These are phyloP conservation scores for Cladorrhinum sp. DNA, from an alignment of 2,329 filamentous ascomycete genomes.

Conservation along the genomic window DNA sequence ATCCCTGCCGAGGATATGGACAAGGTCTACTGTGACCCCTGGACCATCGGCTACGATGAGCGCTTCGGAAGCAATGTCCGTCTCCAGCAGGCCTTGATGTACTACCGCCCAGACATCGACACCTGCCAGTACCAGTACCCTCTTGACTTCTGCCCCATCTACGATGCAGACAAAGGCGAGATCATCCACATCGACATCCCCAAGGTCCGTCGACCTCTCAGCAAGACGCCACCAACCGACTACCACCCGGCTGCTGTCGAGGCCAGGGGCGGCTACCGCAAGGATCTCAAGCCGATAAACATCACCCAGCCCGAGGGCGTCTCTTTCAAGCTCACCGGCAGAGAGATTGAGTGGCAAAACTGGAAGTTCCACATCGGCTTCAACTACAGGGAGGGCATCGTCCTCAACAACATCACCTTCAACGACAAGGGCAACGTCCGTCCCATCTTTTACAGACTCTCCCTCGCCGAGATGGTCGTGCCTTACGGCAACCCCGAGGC, in stretches of 20 bases:
- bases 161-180: constrained; percentile 72
- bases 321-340: constrained; percentile 73
- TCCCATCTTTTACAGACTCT: constrained; percentile 84
- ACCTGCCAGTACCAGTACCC: constrained; percentile 90
- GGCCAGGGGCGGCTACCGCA: constrained; percentile 70
- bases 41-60: constrained; percentile 94
- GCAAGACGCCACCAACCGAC: constrained; percentile 69
- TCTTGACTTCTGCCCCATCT: constrained; percentile 92
- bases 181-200: constrained; percentile 85
- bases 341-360: constrained; percentile 83
- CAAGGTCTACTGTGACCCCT: constrained; percentile 94
- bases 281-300: constrained; percentile 74
- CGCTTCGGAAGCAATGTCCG: constrained; percentile 75
- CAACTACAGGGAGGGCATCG: constrained; percentile 90
- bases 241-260: constrained; percentile 75
- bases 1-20: constrained; percentile 82
- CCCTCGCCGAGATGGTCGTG: constrained; percentile 39
- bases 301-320: constrained; percentile 77
- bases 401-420: constrained; percentile 85
- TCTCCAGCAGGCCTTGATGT: constrained; percentile 92
- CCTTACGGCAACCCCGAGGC: constrained; percentile 67
- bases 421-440: constrained; percentile 77
- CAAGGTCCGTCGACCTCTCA: constrained; percentile 70
- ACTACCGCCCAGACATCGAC: constrained; percentile 82
- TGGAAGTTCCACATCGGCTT: constrained; percentile 93